phyloP scores from a whole-genome alignment of 2,329 filamentous ascomycete genomes.

The Colletotrichum tamarilloi region DNA sequence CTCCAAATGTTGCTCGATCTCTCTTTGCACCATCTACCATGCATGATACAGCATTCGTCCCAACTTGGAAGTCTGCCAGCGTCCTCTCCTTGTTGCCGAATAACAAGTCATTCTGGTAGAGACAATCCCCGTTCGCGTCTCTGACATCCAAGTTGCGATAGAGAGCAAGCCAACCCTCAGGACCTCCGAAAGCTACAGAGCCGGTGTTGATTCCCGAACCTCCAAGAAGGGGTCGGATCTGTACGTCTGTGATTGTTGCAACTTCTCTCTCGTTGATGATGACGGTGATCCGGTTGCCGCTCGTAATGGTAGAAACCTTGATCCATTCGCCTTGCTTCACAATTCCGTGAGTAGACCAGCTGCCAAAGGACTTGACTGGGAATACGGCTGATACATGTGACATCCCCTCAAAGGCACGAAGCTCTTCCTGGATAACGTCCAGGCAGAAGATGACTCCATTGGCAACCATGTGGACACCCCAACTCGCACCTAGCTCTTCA shows the following conservation, averaged over 20 bases:
- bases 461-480: slow-evolving; percentile 33
- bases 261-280: slow-evolving; percentile 8
- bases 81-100: background rate
- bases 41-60: slow-evolving; percentile 22
- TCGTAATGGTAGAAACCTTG: background rate
- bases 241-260: slow-evolving; percentile 17
- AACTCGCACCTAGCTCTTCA: slow-evolving; percentile 18
- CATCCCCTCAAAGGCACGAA: slow-evolving; percentile 18
- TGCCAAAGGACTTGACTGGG: slow-evolving; percentile 16
- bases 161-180: slow-evolving; percentile 19
- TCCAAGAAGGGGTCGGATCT: slow-evolving; percentile 7
- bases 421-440: slow-evolving; percentile 1
- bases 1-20: slow-evolving; percentile 27
- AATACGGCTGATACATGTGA: slow-evolving; percentile 19
- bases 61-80: slow-evolving; percentile 27
- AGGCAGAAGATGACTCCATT: slow-evolving; percentile 32
- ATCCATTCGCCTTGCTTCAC: slow-evolving; percentile 1
- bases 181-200: slow-evolving; percentile 25
- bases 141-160: slow-evolving; percentile 11
- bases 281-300: background rate
- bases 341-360: slow-evolving; percentile 6
- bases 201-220: slow-evolving; percentile 23
- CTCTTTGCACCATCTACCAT: slow-evolving; percentile 30
- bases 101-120: slow-evolving; percentile 23
- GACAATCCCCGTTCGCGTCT: background rate